Percentiles rank a stretch among this genome's conserved stretches.
These are phyloP conservation scores for Iris pallida DNA, from an alignment of 116 monocot genomes.

Conservation along the genomic window DNA sequence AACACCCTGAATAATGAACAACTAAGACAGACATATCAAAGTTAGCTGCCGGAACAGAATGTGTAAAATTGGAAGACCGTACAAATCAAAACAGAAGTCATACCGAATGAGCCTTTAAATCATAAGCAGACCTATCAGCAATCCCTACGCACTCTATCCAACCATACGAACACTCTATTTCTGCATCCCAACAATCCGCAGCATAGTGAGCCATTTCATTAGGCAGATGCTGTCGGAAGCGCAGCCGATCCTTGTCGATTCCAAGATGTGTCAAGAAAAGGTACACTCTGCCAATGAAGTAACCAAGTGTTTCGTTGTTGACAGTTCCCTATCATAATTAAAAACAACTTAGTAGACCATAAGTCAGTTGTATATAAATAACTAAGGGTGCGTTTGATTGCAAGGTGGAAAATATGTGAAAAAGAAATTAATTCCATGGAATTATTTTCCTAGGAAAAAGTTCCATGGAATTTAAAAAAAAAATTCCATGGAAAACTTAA, in stretches of 20 bases:
- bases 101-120: slow-evolving; percentile 86
- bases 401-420: too few relatives aligned
- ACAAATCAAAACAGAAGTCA: slow-evolving; percentile 1
- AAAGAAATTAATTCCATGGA: too few relatives aligned
- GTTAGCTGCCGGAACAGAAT: too few relatives aligned
- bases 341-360: not conserved
- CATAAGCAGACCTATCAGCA: slow-evolving; percentile 97
- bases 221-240: slow-evolving; percentile 91
- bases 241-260: slow-evolving; percentile 76
- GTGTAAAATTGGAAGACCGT: not conserved
- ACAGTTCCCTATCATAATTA: slow-evolving; percentile 54
- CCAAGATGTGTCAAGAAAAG: slow-evolving; percentile 67
- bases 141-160: slow-evolving; percentile 99
- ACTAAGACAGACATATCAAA: too few relatives aligned
- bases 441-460: too few relatives aligned
- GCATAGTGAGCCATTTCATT: slow-evolving; percentile 99
- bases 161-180: slow-evolving; percentile 93
- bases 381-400: too few relatives aligned
- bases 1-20: too few relatives aligned
- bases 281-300: slow-evolving; percentile 96
- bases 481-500: too few relatives aligned
- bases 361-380: not conserved
- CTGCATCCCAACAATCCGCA: slow-evolving; percentile 99
- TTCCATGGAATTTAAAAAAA: too few relatives aligned
- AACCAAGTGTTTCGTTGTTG: slow-evolving; percentile 93